Percentiles rank a stretch among this genome's conserved stretches.
Evolutionary conservation across 148 eudicot genomes (phyloP).

Genomic region (Suaeda aralocaspica): DNA sequence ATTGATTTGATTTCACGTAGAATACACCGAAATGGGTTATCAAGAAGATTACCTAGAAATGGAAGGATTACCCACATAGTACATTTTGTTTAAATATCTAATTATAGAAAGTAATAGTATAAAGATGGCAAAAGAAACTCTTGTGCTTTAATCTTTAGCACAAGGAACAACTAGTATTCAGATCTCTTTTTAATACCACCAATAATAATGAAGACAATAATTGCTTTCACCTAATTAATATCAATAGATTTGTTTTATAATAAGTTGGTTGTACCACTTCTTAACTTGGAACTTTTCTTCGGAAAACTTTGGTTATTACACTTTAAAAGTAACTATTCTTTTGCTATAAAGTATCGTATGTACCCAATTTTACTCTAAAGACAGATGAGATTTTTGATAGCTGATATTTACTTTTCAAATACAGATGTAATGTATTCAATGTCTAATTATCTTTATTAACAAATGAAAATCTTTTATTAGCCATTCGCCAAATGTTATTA

Average conservation of each 20-base stretch:
- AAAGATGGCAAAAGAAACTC: not conserved
- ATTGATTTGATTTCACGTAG: too few relatives aligned
- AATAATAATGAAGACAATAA: constrained; percentile 8
- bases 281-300: constrained; percentile 21
- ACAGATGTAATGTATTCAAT: too few relatives aligned
- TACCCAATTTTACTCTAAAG: too few relatives aligned
- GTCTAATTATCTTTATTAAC: too few relatives aligned
- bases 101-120: not conserved
- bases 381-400: too few relatives aligned
- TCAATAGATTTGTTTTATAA: not conserved
- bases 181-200: not conserved
- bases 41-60: not conserved
- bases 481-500: too few relatives aligned
- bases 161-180: not conserved
- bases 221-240: constrained; percentile 12
- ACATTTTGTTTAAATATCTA: not conserved
- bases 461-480: too few relatives aligned
- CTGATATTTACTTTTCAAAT: too few relatives aligned
- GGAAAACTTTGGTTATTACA: constrained; percentile 15
- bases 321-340: too few relatives aligned
- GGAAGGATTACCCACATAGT: not conserved
- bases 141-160: not conserved
- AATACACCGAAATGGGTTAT: too few relatives aligned
- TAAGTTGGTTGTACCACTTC: not conserved
- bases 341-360: too few relatives aligned